Evolutionary conservation across 148 eudicot species (phyloP), one percentile per base, ranked within the genome.

Genomic region (Pharnaceum exiguum): DNA sequence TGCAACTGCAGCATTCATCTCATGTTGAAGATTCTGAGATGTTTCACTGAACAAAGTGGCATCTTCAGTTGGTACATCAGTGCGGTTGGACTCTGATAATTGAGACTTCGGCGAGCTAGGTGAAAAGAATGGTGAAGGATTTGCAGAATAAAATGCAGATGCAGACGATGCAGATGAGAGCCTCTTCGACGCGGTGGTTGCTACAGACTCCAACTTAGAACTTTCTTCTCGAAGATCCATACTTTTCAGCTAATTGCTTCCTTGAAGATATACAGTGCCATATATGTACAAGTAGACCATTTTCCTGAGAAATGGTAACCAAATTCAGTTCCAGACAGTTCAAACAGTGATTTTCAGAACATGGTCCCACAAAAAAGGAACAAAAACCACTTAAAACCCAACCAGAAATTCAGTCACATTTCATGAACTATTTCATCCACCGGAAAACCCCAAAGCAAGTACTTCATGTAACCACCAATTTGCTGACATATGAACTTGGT

Each of bases 81-180:
- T 63, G 36, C 57, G 71, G 32, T 59, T 69, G 38, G 76, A 67
- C 73, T 76, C 80, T 0, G 81, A 63, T 58, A 70, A 63, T 26
- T 70, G 90, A 70, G 79, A 72, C 29, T 72, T 71, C 23, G 93
- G 73, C 0, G 90, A 83, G 65, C 75, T 80, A 44, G 96, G 96
- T 37, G 96, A 81, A 66, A 86, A 85, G 67, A 93, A 88, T 10
- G 98, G 99, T 1, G 99, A 94, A 22, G 90, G 95, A 65, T 82
- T 84, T 51, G 99, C 99, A 5, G 99, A 94, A 62, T 76, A 82
- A 69, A 94, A 94, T 55, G 76, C 79, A 13, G 89, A 94, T 55
- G 76, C 79, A 13, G 95, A 94, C n/a, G 96, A 89, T 13, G 96
- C 94, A 55, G 99, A 89, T 11, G 99, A 94, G 13, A 86, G 60